phyloP scores from a whole-genome alignment of 306 rosid species.

The Datisca glomerata region DNA sequence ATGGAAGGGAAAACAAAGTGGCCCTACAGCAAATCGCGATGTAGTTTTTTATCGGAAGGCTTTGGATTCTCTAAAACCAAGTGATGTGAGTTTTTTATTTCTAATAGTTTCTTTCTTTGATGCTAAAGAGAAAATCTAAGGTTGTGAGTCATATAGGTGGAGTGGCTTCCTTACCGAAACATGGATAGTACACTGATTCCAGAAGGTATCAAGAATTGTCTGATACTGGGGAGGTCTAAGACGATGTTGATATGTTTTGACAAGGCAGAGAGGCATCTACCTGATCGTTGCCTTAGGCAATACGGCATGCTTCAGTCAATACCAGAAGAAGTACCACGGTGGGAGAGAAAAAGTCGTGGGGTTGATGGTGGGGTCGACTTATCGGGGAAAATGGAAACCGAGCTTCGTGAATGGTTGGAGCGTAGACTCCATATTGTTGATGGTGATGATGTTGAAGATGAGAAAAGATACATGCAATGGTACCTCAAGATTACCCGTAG shows the following conservation, averaged over 20 bases:
- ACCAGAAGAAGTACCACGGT: slow-evolving; percentile 83
- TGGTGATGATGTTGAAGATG: slow-evolving; percentile 63
- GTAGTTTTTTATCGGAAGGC: slow-evolving; percentile 93
- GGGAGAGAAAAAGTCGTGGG: slow-evolving; percentile 99
- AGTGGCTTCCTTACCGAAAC: slow-evolving; percentile 92
- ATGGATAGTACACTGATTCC: slow-evolving; percentile 81
- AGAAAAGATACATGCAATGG: slow-evolving; percentile 89
- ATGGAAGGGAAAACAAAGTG: slow-evolving; percentile 97
- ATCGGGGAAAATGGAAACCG: slow-evolving; percentile 88
- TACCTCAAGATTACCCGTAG: slow-evolving; percentile 75
- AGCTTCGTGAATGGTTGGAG: slow-evolving; percentile 73
- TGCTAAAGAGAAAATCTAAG: slow-evolving; percentile 5
- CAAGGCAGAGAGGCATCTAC: slow-evolving; percentile 99
- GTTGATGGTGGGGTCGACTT: slow-evolving; percentile 99
- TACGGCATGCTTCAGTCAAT: slow-evolving; percentile 80
- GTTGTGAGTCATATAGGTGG: slow-evolving; percentile 53
- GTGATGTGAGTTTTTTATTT: slow-evolving; percentile 51
- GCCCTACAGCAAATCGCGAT: slow-evolving; percentile 97
- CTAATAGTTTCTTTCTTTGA: slow-evolving; percentile 4
- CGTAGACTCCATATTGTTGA: slow-evolving; percentile 62
- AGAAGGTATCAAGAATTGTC: slow-evolving; percentile 58
- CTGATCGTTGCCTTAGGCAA: slow-evolving; percentile 83
- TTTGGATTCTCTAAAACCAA: slow-evolving; percentile 76
- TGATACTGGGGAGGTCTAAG: slow-evolving; percentile 74
- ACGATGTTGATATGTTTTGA: slow-evolving; percentile 97